Evolutionary conservation across 139 green algal species (phyloP), one percentile per base, ranked within the genome.

Genomic region (Pseudopediastrum boryanum): DNA sequence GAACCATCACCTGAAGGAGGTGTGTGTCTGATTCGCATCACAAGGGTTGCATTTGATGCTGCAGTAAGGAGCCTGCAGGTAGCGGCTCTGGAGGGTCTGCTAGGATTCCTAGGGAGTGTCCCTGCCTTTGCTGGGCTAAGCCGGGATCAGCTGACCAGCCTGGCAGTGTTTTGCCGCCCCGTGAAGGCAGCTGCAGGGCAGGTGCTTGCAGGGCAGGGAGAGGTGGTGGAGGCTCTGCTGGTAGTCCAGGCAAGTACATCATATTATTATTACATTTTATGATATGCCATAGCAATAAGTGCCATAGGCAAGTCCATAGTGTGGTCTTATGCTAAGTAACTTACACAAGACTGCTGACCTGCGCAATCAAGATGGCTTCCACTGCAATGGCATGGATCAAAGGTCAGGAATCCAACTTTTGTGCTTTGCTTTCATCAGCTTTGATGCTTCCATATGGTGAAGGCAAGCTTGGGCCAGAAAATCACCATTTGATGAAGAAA

Each of bases 41-140:
- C 46, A 46, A 75, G 62, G 46, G 29, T 9, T 44, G 64, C 35
- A 36, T 81, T 65, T 42, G 75, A 75, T 52, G 35, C 33, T 0
- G 52, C 25, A 44, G 61, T 81, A 12, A 36, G 61, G 6, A 42
- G 29, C 36, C 16, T 84, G 59, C 70, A 84, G 73, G 69, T 84
- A 2, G 29, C 70, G 29, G 69, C 64, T 12, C 38, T 84, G 21
- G 78, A 84, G 46, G 70, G 68, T 25, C n/a, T 78, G 46, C 50
- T 84, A 29, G 35, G 42, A 2, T 75, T 80, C 33, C 65, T 84
- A 61, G 59, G 56, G 23, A 10, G 58, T 23, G 39, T 74, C 4
- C 23, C 27, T 8, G 46, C 70, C 3, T 75, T 84, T 44, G 43
- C 4, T 5, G 29, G 27, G 12, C 62, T 84, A 23, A 66, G 43